A percentile compares a stretch with the other conserved stretches of the same genome.
These are phyloP conservation scores for Coccomyxa sp. DNA, from an alignment of 139 green algal genomes.

Conservation along the genomic window DNA sequence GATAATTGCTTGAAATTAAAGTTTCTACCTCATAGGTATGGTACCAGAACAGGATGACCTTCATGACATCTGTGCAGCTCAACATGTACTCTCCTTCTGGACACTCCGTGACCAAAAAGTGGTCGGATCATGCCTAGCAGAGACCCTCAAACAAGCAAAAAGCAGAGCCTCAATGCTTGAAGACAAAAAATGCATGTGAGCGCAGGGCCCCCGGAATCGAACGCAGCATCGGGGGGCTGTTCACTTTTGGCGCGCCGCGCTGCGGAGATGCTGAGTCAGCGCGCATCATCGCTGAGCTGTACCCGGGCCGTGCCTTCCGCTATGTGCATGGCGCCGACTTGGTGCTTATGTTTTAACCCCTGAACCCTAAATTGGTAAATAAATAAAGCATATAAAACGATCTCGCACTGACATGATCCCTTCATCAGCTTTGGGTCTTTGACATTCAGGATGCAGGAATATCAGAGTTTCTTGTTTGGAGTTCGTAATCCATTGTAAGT, in stretches of 20 bases:
- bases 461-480: too few species aligned
- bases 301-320: background rate
- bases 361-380: background rate
- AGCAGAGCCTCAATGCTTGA: background rate
- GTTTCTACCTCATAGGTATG: too few species aligned
- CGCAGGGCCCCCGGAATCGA: background rate
- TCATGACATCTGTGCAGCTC: background rate
- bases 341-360: background rate
- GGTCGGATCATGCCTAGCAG: background rate
- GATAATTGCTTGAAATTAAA: too few species aligned
- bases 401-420: background rate
- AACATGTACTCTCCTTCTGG: background rate
- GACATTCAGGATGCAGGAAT: too few species aligned
- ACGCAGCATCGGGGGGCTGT: background rate
- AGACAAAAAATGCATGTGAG: background rate
- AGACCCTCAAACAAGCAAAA: background rate
- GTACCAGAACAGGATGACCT: too few species aligned
- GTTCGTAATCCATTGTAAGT: too few species aligned
- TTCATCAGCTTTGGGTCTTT: too few species aligned
- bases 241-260: background rate
- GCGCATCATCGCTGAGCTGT: background rate
- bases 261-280: background rate
- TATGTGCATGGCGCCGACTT: background rate
- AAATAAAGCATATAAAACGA: background rate
- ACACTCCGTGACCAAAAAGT: background rate